Base-by-base conservation (phyloP, 2,329 filamentous ascomycete genomes). In the Neonectria hederae region DNA sequence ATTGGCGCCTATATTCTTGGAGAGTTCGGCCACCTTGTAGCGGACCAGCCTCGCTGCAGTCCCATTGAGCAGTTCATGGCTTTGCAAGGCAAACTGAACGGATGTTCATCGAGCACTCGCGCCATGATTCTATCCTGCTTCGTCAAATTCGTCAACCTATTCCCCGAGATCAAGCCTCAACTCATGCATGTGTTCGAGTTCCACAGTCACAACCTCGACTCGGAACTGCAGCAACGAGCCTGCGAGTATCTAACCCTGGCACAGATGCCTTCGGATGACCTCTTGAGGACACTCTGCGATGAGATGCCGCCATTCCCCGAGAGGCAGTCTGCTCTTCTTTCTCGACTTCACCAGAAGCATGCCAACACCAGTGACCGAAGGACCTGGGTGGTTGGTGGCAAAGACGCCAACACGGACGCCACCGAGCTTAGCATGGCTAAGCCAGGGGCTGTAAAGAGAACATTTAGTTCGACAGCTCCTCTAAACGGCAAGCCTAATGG, bases 291-390 rank as follows among this genome's bases (percentile, higher is more conserved):
- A 0, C 90, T 99, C 6, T 97, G 94, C 78, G 96, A 99, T 72
- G 96, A 99, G 78, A 99, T 99, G 97, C 96, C 96, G 2, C 94
- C 96, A 0, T 99, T 98, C 81, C 97, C 96, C 0, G 94, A 99
- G 78, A 86, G 97, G 65, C 90, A 97, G 63, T 98, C 96, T 5
- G 95, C 96, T 1, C 83, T 99, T 28, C 84, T 99, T 11, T 97
- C 95, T 42, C 88, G 96, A 62, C 85, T 99, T 54, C 95, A 99
- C 79, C 94, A 97, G 79, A 98, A 97, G 82, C 94, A 97, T 74
- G 92, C 92, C 52, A 92, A 92, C 65, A 96, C 93, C 14, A 97
- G 93, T 76, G 96, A 99, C 78, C 97, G 97, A 81, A 89, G 95
- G 66, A 98, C 96, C 2, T 99, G 96, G 96, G 90, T 97, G 26